These are phyloP conservation scores for Meredithiella fracta DNA, from an alignment of 2,329 filamentous ascomycete genomes.

Conservation along the genomic window DNA sequence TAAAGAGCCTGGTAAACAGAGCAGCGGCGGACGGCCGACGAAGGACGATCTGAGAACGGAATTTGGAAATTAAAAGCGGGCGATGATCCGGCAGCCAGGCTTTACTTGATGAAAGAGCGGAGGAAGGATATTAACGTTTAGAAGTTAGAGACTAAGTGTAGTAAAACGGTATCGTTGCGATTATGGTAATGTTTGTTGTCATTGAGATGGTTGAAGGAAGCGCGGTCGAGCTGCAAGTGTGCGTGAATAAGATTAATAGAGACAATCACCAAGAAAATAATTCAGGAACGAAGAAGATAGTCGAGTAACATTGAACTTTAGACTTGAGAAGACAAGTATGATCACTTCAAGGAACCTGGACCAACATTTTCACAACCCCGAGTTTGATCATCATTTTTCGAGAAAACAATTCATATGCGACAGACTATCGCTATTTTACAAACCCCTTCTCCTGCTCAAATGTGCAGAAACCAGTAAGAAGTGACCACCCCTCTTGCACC, in stretches of 20 bases:
- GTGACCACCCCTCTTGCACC: not conserved
- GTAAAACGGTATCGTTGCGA: not conserved
- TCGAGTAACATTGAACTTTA: not conserved
- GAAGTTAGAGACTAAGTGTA: not conserved
- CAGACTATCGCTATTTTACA: not conserved
- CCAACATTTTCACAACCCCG: not conserved
- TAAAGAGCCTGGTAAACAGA: not conserved
- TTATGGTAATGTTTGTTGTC: not conserved
- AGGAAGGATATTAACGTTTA: slow-evolving; percentile 5
- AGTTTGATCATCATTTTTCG: not conserved
- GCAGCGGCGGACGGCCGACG: too few species aligned
- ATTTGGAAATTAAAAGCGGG: not conserved
- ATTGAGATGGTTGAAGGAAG: not conserved
- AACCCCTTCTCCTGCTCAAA: not conserved
- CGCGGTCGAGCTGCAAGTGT: not conserved
- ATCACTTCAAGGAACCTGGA: not conserved
- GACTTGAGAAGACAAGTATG: not conserved
- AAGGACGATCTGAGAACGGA: too few species aligned
- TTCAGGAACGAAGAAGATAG: not conserved
- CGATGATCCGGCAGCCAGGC: not conserved
- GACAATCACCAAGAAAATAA: not conserved
- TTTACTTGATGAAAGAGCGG: not conserved
- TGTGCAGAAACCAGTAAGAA: not conserved
- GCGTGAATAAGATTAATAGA: not conserved
- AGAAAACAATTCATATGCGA: not conserved